These are phyloP conservation scores for Xylogone sp. DNA, from an alignment of 2,329 filamentous ascomycete species.

Conservation along the genomic window DNA sequence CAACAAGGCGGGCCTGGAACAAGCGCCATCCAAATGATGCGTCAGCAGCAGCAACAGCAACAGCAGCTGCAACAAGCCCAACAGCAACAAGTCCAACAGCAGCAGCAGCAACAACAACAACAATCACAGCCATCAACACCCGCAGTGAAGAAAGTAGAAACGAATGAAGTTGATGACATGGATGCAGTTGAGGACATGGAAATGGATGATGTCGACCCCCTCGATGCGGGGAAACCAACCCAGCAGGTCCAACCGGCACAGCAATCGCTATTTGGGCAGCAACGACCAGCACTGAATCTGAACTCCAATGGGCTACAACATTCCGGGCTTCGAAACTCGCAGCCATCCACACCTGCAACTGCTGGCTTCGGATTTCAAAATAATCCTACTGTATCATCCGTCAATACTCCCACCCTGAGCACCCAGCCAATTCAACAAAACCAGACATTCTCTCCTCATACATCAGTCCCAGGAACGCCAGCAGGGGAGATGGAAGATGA, in stretches of 20 bases:
- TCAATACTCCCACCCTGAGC: conserved; percentile 89
- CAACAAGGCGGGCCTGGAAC: conserved; percentile 22
- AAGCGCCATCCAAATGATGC: conserved; percentile 29
- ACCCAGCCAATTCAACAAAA: conserved; percentile 63
- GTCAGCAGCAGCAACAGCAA: conserved; percentile 24
- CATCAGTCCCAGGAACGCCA: conserved; percentile 66
- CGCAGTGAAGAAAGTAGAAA: conserved; percentile 21
- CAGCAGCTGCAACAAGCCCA: no score
- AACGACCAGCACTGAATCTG: conserved; percentile 72
- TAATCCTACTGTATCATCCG: conserved; percentile 94
- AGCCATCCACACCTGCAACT: conserved; percentile 79
- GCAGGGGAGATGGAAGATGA: conserved; percentile 75
- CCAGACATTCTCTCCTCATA: conserved; percentile 44
- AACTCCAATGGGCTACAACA: conserved; percentile 66
- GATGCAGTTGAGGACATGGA: conserved; percentile 94
- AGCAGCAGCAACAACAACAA: conserved; percentile 25
- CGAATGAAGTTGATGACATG: conserved; percentile 54
- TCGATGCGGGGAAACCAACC: conserved; percentile 42
- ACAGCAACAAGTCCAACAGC: conserved; percentile 21
- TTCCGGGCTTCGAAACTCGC: conserved; percentile 78
- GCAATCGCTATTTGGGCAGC: conserved; percentile 61
- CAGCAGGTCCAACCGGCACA: conserved; percentile 66
- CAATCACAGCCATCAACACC: conserved; percentile 28
- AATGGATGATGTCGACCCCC: conserved; percentile 77
- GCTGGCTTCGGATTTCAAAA: conserved; percentile 78